Percentiles rank a stretch among this genome's conserved stretches.
Conservation (phyloP, 208 protist genomes). For the Spongospora subterranea region DNA sequence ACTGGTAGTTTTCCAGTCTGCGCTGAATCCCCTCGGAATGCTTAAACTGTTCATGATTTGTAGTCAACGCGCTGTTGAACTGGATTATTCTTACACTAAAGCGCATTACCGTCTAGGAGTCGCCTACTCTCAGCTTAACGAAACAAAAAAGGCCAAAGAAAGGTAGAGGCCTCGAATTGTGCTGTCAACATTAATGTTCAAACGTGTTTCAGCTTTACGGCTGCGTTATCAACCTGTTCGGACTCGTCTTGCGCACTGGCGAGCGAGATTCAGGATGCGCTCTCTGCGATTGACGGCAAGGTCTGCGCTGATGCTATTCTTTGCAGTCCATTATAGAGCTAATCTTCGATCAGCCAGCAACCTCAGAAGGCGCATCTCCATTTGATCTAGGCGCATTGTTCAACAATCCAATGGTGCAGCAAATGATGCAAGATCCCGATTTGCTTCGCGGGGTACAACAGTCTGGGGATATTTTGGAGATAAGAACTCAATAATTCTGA, state of each 20-base stretch:
- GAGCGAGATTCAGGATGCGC: constrained; percentile 2
- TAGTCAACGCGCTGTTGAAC: neutral
- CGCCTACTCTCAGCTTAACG: neutral
- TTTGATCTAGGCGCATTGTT: constrained; percentile 25
- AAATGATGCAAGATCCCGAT: constrained; percentile 37
- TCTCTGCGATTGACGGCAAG: neutral
- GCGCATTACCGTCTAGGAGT: constrained; percentile 27
- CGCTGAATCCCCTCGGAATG: neutral
- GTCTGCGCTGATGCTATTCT: no score
- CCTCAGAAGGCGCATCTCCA: neutral
- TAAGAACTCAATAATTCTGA: neutral
- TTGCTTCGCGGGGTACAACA: neutral
- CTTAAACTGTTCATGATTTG: neutral
- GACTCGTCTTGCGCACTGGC: neutral
- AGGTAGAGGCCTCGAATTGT: constrained; percentile 5
- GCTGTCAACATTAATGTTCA: neutral
- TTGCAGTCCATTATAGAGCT: no score
- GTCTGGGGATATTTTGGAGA: no score
- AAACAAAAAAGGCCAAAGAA: neutral
- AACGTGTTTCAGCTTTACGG: neutral
- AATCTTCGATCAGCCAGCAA: neutral
- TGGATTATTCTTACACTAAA: constrained; percentile 13
- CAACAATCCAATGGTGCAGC: constrained; percentile 44
- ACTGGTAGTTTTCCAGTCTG: neutral
- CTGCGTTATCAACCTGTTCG: neutral